Base-by-base conservation (phyloP, 1,139 yeast genomes). In the Suhomyces wounanorum region DNA sequence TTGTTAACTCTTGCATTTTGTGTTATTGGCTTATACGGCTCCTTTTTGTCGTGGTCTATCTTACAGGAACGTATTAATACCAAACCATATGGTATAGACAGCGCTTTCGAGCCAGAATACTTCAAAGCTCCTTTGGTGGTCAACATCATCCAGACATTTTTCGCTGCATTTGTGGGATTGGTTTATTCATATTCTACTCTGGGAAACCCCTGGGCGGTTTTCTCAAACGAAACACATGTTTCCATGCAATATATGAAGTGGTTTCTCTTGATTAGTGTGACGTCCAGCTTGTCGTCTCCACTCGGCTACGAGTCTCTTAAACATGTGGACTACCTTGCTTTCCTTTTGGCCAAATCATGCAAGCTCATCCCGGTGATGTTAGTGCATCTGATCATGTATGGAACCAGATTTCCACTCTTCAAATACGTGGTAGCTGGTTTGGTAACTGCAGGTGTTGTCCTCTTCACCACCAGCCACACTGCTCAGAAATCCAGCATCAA, bases 291-390 rank as follows among this genome's bases (percentile, higher is more conserved):
- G 23, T 84, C 97, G 0, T 81, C 94, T 1, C 97, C 97, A 3
- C 68, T 88, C 58, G 88, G 96, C 36, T 81, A 88, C 67, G 75
- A 84, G 54, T 83, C 96, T 11, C 73, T 94, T 55, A 77, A 80
- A 48, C 90, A 94, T 64, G 95, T 94, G 42, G 96, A 90, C 65
- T 94, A 89, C 64, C 75, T 94, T 63, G 87, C 96, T 0, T 86
- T 83, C 60, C 78, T 94, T 58, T 77, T 94, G 55, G 96, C 97
- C 38, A 94, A 94, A 66, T 87, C 96, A 47, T 94, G 99, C 66
- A 94, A 94, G 63, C 78, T 94, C 65, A 83, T 94, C 33, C 99
- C 99, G 0, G 96, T 92, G 23, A 85, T 94, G 87, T 67, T 89
- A 35, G 87, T 94, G 2, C 97, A 91, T 62, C 71, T 86, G 54